These are phyloP conservation scores for Macrophomina pseudophaseolina DNA, from an alignment of 2,329 filamentous ascomycete genomes.

Conservation along the genomic window DNA sequence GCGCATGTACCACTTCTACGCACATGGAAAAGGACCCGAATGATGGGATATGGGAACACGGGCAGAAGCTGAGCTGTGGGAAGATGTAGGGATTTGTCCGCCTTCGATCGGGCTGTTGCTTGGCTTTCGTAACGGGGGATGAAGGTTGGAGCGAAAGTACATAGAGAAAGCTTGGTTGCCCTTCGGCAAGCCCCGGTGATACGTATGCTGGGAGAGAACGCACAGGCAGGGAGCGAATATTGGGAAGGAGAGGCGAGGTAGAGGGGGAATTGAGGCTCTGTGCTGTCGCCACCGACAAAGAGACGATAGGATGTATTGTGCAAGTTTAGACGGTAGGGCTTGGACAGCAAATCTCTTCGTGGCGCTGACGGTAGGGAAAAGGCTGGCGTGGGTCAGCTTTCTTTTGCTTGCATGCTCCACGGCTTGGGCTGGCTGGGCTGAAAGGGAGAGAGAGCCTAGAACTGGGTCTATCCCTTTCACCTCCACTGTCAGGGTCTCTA, in stretches of 20 bases:
- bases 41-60: not conserved
- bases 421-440: not conserved
- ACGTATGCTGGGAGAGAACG: not conserved
- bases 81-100: not conserved
- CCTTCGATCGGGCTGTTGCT: not conserved
- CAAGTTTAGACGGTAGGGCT: constrained; percentile 9
- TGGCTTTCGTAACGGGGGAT: not conserved
- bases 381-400: not conserved
- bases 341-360: not conserved
- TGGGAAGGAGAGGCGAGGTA: not conserved
- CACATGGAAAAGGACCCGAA: not conserved
- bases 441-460: not conserved
- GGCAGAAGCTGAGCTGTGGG: not conserved
- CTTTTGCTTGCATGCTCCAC: not conserved
- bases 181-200: not conserved
- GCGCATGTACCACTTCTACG: not conserved
- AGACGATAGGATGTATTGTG: not conserved
- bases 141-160: not conserved
- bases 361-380: not conserved
- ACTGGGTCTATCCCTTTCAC: constrained; percentile 6
- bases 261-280: constrained; percentile 1
- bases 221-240: not conserved
- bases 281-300: not conserved
- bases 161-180: not conserved
- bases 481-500: not conserved